Evolutionary conservation across 768 basidiomycete genomes (phyloP).

Genomic region (Tephrocybe sp.): DNA sequence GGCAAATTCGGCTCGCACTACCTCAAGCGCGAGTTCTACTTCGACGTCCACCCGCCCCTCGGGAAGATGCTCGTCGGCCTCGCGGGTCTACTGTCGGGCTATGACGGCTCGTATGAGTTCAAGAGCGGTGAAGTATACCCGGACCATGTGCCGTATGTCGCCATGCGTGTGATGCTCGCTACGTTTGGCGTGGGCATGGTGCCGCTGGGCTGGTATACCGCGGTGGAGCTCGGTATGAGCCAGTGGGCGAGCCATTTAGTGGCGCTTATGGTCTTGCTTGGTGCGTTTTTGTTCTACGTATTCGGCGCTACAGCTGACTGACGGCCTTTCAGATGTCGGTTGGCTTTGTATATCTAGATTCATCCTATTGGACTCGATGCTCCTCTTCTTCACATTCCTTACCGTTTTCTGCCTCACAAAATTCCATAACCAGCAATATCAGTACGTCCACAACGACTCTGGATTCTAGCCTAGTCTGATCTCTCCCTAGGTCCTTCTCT

Average conservation of each 20-base stretch:
- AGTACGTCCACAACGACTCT: slow-evolving; percentile 52
- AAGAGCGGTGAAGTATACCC: slow-evolving; percentile 90
- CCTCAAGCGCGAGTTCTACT: slow-evolving; percentile 98
- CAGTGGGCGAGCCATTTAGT: slow-evolving; percentile 88
- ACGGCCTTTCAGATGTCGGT: slow-evolving; percentile 78
- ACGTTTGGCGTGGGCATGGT: slow-evolving; percentile 95
- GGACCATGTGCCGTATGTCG: slow-evolving; percentile 82
- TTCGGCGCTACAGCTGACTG: neutral
- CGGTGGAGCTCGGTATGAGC: slow-evolving; percentile 91
- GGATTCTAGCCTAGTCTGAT: slow-evolving; percentile 1
- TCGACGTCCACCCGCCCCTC: slow-evolving; percentile 97
- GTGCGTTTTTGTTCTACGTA: slow-evolving; percentile 41
- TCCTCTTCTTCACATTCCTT: slow-evolving; percentile 98
- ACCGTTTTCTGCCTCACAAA: slow-evolving; percentile 94
- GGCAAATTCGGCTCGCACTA: slow-evolving; percentile 99
- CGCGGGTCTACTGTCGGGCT: slow-evolving; percentile 87
- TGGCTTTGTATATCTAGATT: slow-evolving; percentile 98
- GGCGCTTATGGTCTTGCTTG: slow-evolving; percentile 90
- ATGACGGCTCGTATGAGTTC: slow-evolving; percentile 91
- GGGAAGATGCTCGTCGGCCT: slow-evolving; percentile 99
- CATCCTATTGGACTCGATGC: slow-evolving; percentile 96
- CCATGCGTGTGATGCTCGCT: slow-evolving; percentile 95
- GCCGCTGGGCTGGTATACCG: slow-evolving; percentile 95
- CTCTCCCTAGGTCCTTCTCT: slow-evolving; percentile 72
- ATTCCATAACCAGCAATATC: slow-evolving; percentile 96